phyloP scores from a whole-genome alignment of 192 early-diverging fungal genomes.

The Linnemannia hyalina region DNA sequence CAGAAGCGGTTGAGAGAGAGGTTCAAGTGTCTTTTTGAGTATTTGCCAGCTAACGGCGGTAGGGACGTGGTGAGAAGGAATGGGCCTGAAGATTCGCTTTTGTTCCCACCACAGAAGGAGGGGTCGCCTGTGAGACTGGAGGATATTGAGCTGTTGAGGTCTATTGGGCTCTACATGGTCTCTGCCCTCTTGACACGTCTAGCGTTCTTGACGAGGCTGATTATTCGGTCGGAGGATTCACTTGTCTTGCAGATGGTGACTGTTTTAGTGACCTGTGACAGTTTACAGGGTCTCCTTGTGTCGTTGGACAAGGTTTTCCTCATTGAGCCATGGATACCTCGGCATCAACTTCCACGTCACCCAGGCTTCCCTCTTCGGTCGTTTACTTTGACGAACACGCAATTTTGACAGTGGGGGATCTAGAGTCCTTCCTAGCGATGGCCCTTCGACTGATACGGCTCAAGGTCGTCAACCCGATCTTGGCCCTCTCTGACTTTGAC shows the following conservation, averaged over 20 bases:
- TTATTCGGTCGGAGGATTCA: neutral
- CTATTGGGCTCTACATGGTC: neutral
- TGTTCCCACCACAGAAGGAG: neutral
- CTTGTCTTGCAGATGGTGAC: no score
- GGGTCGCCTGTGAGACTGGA: neutral
- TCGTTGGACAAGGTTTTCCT: neutral
- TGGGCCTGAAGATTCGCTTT: neutral
- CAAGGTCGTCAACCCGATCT: neutral
- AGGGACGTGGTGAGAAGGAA: neutral
- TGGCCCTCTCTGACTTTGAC: neutral
- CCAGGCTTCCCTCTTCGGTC: neutral
- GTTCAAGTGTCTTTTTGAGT: neutral
- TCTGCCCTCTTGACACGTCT: neutral
- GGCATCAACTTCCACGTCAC: neutral
- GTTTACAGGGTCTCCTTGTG: neutral
- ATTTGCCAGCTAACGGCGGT: no score
- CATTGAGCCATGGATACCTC: neutral
- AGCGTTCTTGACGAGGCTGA: neutral
- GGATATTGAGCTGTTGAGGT: neutral
- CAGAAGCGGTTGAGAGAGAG: neutral
- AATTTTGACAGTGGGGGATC: neutral
- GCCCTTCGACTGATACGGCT: neutral
- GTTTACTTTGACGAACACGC: neutral
- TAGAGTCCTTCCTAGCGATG: neutral
- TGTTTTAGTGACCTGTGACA: neutral